These are phyloP conservation scores for Leccinum pachyderme DNA, from an alignment of 1,284 basidiomycete species.

Conservation along the genomic window DNA sequence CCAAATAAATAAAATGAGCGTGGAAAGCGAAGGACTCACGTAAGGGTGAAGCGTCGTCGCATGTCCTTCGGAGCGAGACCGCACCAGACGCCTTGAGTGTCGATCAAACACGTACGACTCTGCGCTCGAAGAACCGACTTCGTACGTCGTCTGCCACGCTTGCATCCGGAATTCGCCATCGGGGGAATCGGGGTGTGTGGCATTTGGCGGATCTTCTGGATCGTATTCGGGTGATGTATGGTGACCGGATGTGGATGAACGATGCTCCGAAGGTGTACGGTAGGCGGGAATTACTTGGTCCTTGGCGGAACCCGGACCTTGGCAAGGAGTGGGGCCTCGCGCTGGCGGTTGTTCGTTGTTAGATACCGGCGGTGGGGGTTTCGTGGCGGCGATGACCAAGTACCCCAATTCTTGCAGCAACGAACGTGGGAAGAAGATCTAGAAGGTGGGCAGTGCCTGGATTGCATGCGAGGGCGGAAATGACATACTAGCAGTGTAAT, in stretches of 20 bases:
- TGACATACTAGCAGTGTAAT: conserved; percentile 63
- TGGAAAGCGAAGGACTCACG: conserved; percentile 17
- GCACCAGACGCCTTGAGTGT: conserved; percentile 29
- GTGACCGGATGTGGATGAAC: conserved; percentile 25
- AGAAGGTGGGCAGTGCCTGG: neutral
- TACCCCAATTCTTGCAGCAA: conserved; percentile 61
- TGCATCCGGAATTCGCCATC: conserved; percentile 30
- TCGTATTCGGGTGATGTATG: conserved; percentile 35
- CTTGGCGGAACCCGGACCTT: conserved; percentile 24
- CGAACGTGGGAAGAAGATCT: conserved; percentile 78
- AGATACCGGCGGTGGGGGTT: conserved; percentile 16
- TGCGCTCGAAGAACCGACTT: conserved; percentile 14
- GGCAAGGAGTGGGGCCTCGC: neutral
- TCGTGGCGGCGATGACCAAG: conserved; percentile 33
- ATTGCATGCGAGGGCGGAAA: neutral
- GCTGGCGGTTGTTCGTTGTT: conserved; percentile 10
- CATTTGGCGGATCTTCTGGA: conserved; percentile 20
- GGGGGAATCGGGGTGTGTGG: conserved; percentile 15
- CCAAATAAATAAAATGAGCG: neutral
- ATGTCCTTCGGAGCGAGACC: conserved; percentile 32
- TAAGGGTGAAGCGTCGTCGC: conserved; percentile 28
- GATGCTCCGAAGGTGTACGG: conserved; percentile 15
- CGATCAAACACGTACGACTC: conserved; percentile 32
- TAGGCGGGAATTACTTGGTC: conserved; percentile 14
- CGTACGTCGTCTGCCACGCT: conserved; percentile 17